A percentile compares a stretch with the other conserved stretches of the same genome.
Evolutionary conservation across 306 rosid species (phyloP).

Genomic region (Citrullus colocynthis): DNA sequence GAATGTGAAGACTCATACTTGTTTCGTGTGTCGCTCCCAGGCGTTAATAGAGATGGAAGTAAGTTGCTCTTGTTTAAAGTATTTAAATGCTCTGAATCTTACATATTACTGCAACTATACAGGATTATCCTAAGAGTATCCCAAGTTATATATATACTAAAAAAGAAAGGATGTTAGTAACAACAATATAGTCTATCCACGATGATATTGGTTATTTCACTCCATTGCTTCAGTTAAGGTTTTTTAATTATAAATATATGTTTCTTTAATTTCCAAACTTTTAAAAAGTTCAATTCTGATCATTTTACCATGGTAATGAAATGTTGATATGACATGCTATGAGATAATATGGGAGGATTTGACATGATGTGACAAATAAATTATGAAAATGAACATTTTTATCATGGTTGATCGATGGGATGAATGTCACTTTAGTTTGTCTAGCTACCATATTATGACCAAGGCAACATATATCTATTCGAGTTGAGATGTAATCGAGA

Average conservation of each 20-base stretch:
- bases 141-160: not conserved
- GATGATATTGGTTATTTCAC: not conserved
- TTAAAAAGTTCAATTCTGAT: not conserved
- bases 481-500: not conserved
- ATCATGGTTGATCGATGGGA: not conserved
- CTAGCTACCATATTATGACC: not conserved
- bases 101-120: not conserved
- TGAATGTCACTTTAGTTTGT: not conserved
- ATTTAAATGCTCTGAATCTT: not conserved
- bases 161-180: not conserved
- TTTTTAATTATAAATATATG: not conserved
- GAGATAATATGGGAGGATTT: no score
- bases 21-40: constrained; percentile 68
- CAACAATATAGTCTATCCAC: not conserved
- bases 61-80: constrained; percentile 16
- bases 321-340: no score
- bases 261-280: not conserved
- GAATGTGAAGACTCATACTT: constrained; percentile 59
- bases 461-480: not conserved
- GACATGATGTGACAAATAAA: not conserved
- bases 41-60: constrained; percentile 70
- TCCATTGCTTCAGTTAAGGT: not conserved
- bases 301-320: no score
- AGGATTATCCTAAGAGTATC: not conserved
- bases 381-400: not conserved